Evolutionary conservation across 2,329 filamentous ascomycete species (phyloP), one percentile per base, ranked within the genome.

Genomic region (Chaetomiaceae sp.): DNA sequence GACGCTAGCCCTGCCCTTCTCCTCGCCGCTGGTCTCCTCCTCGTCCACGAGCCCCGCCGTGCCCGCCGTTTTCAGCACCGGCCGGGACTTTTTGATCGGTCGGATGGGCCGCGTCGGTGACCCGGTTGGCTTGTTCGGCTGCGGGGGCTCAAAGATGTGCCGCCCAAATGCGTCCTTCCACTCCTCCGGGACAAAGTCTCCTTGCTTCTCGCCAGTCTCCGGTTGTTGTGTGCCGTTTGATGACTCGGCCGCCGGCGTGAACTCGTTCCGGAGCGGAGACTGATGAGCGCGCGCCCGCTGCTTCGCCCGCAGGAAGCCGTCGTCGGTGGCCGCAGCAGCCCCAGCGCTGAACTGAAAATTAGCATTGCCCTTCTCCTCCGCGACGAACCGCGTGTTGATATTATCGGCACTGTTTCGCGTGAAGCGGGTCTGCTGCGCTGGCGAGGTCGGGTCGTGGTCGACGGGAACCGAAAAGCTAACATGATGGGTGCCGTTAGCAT

Each of bases 301-400:
- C 40, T 65, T 67, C 17, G 30, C 62, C 38, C 32, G 57, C 42
- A 43, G 49, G 52, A 56, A 52, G 56, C 56, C 20, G 54, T 57
- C 40, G 45, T 56, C 33, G 53, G 65, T 57, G 56, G 62, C 14
- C 47, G 56, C 17, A 56, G 52, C 9, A 58, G 64, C 65, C 5
- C 76, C 75, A 11, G 76, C 76, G 44, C 65, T 76, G 52, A 80
- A 80, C 45, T 73, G 66, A 17, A 60, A 60, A 20, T 65, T 61
- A 27, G 46, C 14, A 20, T 65, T 62, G 5, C 65, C 54, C 35
- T 65, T 60, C 17, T 79, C 72, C 12, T 73, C 71, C 4, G 74
- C 66, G 17, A 71, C 72, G 61, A 83, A 83, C 32, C 67, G 75
- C 15, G 79, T 83, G 60, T 79, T 78, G 54, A 83, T 83, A 42